Conservation (phyloP, 2,329 filamentous ascomycete genomes). For the Trichothecium sympodiale region DNA sequence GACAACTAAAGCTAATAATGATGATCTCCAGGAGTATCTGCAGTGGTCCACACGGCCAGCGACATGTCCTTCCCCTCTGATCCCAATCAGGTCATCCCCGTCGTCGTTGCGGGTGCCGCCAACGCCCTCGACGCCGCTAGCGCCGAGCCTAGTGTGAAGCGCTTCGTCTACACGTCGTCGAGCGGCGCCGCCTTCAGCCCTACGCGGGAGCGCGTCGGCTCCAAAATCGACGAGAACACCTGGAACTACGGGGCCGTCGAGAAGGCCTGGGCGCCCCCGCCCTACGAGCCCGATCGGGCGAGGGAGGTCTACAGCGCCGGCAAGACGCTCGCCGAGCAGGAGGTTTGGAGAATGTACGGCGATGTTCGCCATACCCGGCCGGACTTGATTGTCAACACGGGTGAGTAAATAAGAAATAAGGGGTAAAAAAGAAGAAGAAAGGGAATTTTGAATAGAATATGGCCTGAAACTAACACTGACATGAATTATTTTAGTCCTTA, state of each 20-base stretch:
- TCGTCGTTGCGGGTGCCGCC: slow-evolving; percentile 15
- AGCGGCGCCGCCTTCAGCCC: slow-evolving; percentile 11
- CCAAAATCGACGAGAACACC: slow-evolving; percentile 10
- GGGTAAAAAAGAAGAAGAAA: no score
- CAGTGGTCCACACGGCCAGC: slow-evolving; percentile 27
- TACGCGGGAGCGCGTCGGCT: slow-evolving; percentile 10
- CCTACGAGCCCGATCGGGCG: slow-evolving; percentile 14
- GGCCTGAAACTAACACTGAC: no score
- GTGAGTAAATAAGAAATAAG: no score
- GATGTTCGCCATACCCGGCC: slow-evolving; percentile 11
- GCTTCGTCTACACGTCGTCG: slow-evolving; percentile 29
- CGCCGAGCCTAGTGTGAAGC: slow-evolving; percentile 20
- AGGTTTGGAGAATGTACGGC: slow-evolving; percentile 19
- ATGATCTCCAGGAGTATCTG: slow-evolving; percentile 13
- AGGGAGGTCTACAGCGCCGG: slow-evolving; percentile 20
- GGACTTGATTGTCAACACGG: slow-evolving; percentile 11
- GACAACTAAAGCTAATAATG: no score
- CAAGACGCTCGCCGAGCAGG: slow-evolving; percentile 21
- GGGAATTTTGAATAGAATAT: no score
- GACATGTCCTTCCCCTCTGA: slow-evolving; percentile 21
- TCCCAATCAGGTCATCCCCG: slow-evolving; percentile 26
- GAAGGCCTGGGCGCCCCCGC: slow-evolving; percentile 21
- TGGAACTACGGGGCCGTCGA: slow-evolving; percentile 23
- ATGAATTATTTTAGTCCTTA: no score
- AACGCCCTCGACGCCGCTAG: slow-evolving; percentile 22